Base-by-base conservation (phyloP, 2,329 filamentous ascomycete species). In the Orbilia javanica region DNA sequence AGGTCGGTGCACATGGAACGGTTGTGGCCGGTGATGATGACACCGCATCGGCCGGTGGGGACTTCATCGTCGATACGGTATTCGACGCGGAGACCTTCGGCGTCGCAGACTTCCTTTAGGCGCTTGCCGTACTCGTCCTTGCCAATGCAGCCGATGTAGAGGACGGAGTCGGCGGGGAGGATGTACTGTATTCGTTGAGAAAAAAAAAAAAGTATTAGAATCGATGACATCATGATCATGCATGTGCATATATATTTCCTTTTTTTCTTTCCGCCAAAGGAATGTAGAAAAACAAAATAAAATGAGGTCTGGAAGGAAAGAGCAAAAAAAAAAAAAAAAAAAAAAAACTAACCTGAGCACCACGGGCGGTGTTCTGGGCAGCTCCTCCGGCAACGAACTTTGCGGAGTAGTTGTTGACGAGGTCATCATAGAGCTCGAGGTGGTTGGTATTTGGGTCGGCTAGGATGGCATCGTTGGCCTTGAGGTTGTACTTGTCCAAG, bases 381-480 rank as follows among this genome's bases (percentile, higher is more conserved):
- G 96, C 96, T 83, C 96, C 96, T 81, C 96, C 96, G 68, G 96
- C 94, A 84, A 98, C 96, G 84, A 98, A 88, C 87, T 97, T 96
- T 80, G 95, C 95, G 82, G 96, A 90, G 86, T 91, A 93, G 88
- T 96, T 95, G 86, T 92, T 91, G 82, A 97, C 89, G 81, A 98
- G 89, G 83, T 99, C 96, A 84, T 98, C 94, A 86, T 94, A 99
- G 83, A 99, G 89, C 53, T 88, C 89, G 84, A 92, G 88, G 86
- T 99, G 96, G 88, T 97, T 92, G 84, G 93, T 90, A 31, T 11
- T 69, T 20, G 73, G 73, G 85, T 97, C 93, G 71, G 95, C 95
- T 79, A 99, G 93, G 85, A 99, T 97, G 82, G 96, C 96, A 85
- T 99, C 95, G 87, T 99, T 97, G 85, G 92, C 88, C 88, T 99